Evolutionary conservation across 225 moss, liverwort and hornwort species (phyloP).

Genomic region (Neckera pumila): DNA sequence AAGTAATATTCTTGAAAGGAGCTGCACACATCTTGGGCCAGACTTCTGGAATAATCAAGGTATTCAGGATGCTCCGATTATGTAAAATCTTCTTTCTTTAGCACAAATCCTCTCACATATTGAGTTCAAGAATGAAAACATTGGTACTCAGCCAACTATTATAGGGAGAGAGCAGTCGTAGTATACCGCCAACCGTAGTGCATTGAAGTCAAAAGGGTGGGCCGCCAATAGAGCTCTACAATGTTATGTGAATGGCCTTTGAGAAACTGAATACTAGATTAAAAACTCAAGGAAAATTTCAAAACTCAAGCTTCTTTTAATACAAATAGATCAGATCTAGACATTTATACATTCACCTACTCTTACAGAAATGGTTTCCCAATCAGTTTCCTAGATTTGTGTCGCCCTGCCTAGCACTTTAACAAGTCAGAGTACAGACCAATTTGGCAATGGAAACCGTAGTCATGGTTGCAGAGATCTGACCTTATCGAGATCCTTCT

Average conservation of each 20-base stretch:
- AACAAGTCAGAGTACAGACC: neutral
- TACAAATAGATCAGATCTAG: neutral
- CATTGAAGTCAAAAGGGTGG: neutral
- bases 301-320: neutral
- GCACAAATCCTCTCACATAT: neutral
- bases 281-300: neutral
- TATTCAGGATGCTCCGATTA: neutral
- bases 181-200: neutral
- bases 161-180: too few species aligned
- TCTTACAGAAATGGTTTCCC: neutral
- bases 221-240: neutral
- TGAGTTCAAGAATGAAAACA: neutral
- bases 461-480: neutral
- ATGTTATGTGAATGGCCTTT: neutral
- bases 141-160: too few species aligned
- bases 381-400: neutral
- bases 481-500: conserved; percentile 80
- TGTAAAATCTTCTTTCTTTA: neutral
- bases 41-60: neutral
- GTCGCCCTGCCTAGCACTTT: neutral
- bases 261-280: neutral
- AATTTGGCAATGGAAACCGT: neutral
- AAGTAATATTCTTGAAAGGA: neutral
- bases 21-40: neutral
- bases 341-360: neutral